Evolutionary conservation across 2,329 filamentous ascomycete genomes (phyloP).

Genomic region (Tolypocladium pustulatum): DNA sequence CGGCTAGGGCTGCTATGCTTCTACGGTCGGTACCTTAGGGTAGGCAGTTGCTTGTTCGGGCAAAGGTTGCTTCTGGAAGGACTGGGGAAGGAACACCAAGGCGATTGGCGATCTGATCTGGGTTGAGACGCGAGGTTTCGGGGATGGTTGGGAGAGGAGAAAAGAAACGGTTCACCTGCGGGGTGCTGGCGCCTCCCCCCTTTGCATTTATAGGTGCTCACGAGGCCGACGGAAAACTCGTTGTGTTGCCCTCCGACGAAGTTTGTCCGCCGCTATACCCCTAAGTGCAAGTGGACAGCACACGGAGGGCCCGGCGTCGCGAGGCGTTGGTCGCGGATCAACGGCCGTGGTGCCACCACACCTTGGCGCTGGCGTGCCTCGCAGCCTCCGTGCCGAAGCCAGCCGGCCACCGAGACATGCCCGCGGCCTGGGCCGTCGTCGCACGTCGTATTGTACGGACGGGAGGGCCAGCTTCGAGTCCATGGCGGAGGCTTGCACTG

Average conservation of each 20-base stretch:
- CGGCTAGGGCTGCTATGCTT: neutral
- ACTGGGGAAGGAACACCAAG: neutral
- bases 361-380: conserved; percentile 1
- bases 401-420: neutral
- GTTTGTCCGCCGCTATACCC: conserved; percentile 33
- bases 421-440: neutral
- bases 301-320: conserved; percentile 6
- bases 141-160: neutral
- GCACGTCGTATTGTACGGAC: too few species aligned
- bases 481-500: neutral
- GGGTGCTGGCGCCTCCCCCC: conserved; percentile 1
- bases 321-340: conserved; percentile 5
- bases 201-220: conserved; percentile 1
- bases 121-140: neutral
- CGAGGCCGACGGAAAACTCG: conserved; percentile 2
- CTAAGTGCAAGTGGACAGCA: conserved; percentile 44
- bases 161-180: neutral
- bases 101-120: neutral
- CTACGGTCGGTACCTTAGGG: too few species aligned
- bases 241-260: conserved; percentile 1
- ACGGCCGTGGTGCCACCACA: conserved; percentile 6
- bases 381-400: neutral
- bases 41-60: conserved; percentile 4
- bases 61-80: conserved; percentile 1
- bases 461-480: too few species aligned